Conservation (phyloP, 352 stramenopile species). For the Phytopythium montanum region DNA sequence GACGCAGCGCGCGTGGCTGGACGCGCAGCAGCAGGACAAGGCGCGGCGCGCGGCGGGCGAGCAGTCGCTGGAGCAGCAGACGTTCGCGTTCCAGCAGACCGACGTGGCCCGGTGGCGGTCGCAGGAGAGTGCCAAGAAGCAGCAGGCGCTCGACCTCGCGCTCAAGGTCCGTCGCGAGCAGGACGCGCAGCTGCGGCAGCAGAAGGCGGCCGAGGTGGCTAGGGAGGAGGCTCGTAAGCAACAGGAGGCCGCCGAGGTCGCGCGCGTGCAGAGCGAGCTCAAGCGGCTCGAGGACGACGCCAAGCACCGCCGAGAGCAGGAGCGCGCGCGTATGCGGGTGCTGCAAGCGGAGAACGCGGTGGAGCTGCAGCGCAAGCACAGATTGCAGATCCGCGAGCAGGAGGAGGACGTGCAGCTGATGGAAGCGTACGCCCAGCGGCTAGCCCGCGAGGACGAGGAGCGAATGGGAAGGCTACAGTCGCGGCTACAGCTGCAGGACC, state of each 20-base stretch:
- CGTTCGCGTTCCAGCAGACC: conserved; percentile 38
- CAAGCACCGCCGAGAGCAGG: conserved; percentile 24
- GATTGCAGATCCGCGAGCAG: conserved; percentile 37
- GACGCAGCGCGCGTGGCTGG: conserved; percentile 60
- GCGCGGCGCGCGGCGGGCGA: conserved; percentile 22
- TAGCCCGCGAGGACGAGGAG: conserved; percentile 56
- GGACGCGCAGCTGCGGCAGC: conserved; percentile 55
- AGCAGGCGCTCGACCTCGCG: conserved; percentile 39
- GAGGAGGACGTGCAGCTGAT: conserved; percentile 65
- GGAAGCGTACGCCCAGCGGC: conserved; percentile 55
- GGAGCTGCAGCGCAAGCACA: conserved; percentile 36
- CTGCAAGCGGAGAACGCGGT: conserved; percentile 46
- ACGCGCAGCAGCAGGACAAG: conserved; percentile 54
- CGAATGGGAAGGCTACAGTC: conserved; percentile 37
- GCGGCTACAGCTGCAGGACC: conserved; percentile 40
- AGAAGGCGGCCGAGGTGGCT: conserved; percentile 36
- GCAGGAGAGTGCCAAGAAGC: conserved; percentile 47
- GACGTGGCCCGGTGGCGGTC: conserved; percentile 48
- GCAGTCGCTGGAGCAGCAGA: conserved; percentile 25
- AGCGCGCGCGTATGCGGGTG: conserved; percentile 48
- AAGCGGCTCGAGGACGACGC: conserved; percentile 44
- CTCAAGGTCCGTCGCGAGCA: conserved; percentile 53
- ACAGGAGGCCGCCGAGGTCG: conserved; percentile 50
- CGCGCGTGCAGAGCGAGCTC: conserved; percentile 50
- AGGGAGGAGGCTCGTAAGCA: conserved; percentile 23